A percentile compares a stretch with the other conserved stretches of the same genome.
Evolutionary conservation across 2,329 filamentous ascomycete species (phyloP).

Genomic region (Phyllosticta capitalensis): DNA sequence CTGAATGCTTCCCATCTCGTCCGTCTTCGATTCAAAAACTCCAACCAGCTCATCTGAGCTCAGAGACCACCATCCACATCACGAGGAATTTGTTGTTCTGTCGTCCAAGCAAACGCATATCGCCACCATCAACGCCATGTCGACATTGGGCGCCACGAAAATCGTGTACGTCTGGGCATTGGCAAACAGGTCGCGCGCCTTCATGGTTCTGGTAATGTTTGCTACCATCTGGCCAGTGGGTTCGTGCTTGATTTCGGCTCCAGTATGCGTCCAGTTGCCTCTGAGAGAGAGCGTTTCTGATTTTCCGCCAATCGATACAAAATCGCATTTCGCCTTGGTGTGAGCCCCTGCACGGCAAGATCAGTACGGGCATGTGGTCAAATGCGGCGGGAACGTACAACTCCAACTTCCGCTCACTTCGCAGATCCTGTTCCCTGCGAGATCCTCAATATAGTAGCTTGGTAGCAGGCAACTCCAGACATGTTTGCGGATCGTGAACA

Average conservation of each 20-base stretch:
- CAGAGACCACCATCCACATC: background rate
- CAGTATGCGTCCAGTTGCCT: constrained; percentile 51
- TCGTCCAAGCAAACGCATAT: constrained; percentile 62
- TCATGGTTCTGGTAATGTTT: constrained; percentile 50
- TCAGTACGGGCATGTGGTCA: background rate
- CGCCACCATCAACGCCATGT: constrained; percentile 55
- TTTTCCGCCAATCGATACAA: constrained; percentile 31
- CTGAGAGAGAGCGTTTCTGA: constrained; percentile 39
- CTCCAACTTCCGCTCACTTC: constrained; percentile 48
- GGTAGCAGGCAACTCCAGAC: constrained; percentile 38
- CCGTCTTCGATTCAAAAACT: background rate
- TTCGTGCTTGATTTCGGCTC: constrained; percentile 49
- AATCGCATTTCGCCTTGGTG: constrained; percentile 27
- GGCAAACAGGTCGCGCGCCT: constrained; percentile 47
- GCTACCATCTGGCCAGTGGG: constrained; percentile 45
- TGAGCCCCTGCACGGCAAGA: background rate
- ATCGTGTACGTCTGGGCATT: constrained; percentile 58
- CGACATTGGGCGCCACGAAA: constrained; percentile 53
- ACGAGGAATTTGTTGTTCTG: constrained; percentile 44
- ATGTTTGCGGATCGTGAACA: constrained; percentile 49
- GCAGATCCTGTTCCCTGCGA: constrained; percentile 39
- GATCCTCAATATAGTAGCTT: constrained; percentile 43
- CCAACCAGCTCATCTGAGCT: background rate
- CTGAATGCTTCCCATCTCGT: too few relatives aligned
- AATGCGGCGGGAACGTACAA: constrained; percentile 31